A percentile compares a stretch with the other conserved stretches of the same genome.
These are phyloP conservation scores for Colletotrichum sidae DNA, from an alignment of 2,329 filamentous ascomycete species.

Conservation along the genomic window DNA sequence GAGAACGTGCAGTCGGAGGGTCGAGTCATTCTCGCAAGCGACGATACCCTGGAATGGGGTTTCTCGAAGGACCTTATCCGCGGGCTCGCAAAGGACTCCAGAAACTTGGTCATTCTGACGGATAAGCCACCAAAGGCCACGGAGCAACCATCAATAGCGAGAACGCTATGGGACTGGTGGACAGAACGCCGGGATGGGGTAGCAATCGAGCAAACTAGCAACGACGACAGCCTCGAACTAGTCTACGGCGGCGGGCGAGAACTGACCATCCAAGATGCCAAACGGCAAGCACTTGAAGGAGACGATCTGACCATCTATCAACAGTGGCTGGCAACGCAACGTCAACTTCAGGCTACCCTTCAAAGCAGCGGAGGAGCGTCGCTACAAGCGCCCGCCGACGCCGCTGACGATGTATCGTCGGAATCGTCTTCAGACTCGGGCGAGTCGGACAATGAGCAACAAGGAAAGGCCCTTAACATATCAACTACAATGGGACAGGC, in stretches of 20 bases:
- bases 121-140: slow-evolving; percentile 71
- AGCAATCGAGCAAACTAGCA: slow-evolving; percentile 65
- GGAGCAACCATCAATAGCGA: slow-evolving; percentile 70
- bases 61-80: slow-evolving; percentile 87
- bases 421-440: slow-evolving; percentile 89
- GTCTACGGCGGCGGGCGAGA: slow-evolving; percentile 73
- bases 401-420: slow-evolving; percentile 85
- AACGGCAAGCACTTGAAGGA: slow-evolving; percentile 75
- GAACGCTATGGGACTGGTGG: slow-evolving; percentile 85
- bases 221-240: slow-evolving; percentile 71
- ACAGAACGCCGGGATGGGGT: slow-evolving; percentile 75
- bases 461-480: slow-evolving; percentile 91
- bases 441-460: slow-evolving; percentile 88
- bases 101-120: slow-evolving; percentile 89
- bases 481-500: slow-evolving; percentile 87
- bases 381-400: slow-evolving; percentile 77
- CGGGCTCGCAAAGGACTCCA: slow-evolving; percentile 78
- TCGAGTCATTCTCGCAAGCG: slow-evolving; percentile 90
- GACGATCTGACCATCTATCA: slow-evolving; percentile 87
- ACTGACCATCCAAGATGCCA: slow-evolving; percentile 70
- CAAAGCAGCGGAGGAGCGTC: slow-evolving; percentile 75
- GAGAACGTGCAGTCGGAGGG: slow-evolving; percentile 59
- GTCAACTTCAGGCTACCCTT: slow-evolving; percentile 85
- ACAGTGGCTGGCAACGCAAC: slow-evolving; percentile 89
- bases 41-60: slow-evolving; percentile 92